Percentiles rank a stretch among this genome's conserved stretches.
Conservation (phyloP, 1,284 basidiomycete species). For the Somion occarium region DNA sequence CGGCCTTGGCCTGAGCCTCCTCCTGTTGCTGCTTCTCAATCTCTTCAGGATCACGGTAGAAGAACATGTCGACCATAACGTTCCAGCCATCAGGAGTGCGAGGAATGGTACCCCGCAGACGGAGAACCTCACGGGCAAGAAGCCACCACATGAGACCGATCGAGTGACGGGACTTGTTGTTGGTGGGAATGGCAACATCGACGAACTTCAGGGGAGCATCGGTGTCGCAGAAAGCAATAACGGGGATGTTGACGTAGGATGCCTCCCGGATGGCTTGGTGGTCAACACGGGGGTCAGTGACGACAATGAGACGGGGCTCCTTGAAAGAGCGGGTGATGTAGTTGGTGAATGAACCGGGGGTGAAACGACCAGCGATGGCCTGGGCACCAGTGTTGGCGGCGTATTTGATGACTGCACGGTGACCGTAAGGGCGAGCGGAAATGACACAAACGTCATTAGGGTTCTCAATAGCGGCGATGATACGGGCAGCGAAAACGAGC, state of each 20-base stretch:
- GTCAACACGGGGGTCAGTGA: slow-evolving; percentile 98
- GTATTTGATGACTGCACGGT: slow-evolving; percentile 98
- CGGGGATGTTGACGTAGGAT: slow-evolving; percentile 99
- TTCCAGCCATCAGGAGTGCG: slow-evolving; percentile 91
- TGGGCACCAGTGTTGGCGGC: slow-evolving; percentile 97
- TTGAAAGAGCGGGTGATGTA: slow-evolving; percentile 99
- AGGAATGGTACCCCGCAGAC: slow-evolving; percentile 89
- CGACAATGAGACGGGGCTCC: slow-evolving; percentile 96
- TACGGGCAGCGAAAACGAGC: slow-evolving; percentile 90
- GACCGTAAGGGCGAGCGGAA: slow-evolving; percentile 96
- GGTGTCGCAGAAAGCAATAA: slow-evolving; percentile 98
- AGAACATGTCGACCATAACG: slow-evolving; percentile 99
- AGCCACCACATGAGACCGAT: slow-evolving; percentile 99
- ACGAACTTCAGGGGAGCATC: slow-evolving; percentile 97
- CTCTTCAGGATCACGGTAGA: slow-evolving; percentile 99
- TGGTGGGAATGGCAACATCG: slow-evolving; percentile 97
- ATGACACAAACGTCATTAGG: slow-evolving; percentile 98
- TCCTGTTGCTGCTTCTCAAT: slow-evolving; percentile 96
- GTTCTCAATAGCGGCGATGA: slow-evolving; percentile 95
- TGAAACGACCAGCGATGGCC: slow-evolving; percentile 98
- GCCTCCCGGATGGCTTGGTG: slow-evolving; percentile 99
- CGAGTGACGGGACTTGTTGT: slow-evolving; percentile 98
- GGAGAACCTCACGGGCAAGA: slow-evolving; percentile 95
- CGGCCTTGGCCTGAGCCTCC: slow-evolving; percentile 80
- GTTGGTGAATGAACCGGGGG: slow-evolving; percentile 98